Evolutionary conservation across 2,329 filamentous ascomycete species (phyloP), one percentile per base, ranked within the genome.

Genomic region (Cladosporium phlei): DNA sequence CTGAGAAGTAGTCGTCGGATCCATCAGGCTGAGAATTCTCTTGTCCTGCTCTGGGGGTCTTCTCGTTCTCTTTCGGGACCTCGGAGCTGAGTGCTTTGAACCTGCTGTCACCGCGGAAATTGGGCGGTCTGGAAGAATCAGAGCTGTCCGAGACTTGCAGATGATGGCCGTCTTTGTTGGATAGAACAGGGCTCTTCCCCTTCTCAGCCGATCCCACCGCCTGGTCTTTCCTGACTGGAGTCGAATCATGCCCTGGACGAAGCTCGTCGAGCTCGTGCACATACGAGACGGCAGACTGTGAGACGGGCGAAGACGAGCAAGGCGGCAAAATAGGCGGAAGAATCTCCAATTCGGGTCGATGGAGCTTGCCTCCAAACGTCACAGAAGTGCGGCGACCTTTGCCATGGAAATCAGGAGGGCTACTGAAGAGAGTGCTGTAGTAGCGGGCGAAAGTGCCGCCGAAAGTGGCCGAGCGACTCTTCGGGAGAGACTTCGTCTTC

Each of bases 271-370:
- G 43, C 12, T 38, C 49, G 22, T 53, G 45, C 6, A 21, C 37
- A 27, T 39, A 25, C 37, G 14, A 19, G 12, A 4, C 11, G 9
- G 24, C 2, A n/a, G n/a, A n/a, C n/a, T n/a, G n/a, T n/a, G n/a
- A n/a, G n/a, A n/a, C n/a, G 10, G 20, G 12, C 22, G 22, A 27
- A 24, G 12, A 20, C 9, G 6, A 22, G 12, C 17, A 28, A 9
- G 19, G 16, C 6, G 46, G 46, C 38, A 48, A 12, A 6, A 51
- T 48, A 12, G 59, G 56, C 3, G 70, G 65, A 22, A 75, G 40
- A 5, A 75, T 59, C 52, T 75, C 72, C 39, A 75, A 57, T 45
- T 75, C 72, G 1, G 72, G 72, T 49, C 69, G 64, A 25, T 67
- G 63, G 3, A 75, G 54, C n/a, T 59, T 63, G 1, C 71, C 71